Percentiles rank a stretch among this genome's conserved stretches.
These are phyloP conservation scores for Sonneratia caseolaris DNA, from an alignment of 345 rosid genomes.

Conservation along the genomic window DNA sequence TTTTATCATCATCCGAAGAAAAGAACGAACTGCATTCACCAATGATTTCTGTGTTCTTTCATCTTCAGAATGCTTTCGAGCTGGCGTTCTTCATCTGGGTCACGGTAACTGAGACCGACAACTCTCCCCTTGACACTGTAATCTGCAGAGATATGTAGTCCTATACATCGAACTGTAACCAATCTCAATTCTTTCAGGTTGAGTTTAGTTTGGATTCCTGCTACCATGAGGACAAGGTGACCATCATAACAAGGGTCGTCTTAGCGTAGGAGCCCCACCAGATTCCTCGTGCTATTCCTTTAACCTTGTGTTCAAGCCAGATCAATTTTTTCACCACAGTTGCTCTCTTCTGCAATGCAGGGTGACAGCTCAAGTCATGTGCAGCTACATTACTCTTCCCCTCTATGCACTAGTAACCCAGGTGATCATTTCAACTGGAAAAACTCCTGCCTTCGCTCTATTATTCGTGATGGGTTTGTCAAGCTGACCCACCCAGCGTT, in stretches of 20 bases:
- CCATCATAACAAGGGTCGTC: slow-evolving; percentile 35
- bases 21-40: neutral
- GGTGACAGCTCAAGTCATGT: slow-evolving; percentile 25
- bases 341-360: slow-evolving; percentile 14
- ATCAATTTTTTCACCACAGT: neutral
- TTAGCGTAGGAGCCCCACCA: slow-evolving; percentile 45
- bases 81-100: slow-evolving; percentile 62
- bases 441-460: neutral
- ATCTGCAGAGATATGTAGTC: too few species aligned
- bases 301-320: neutral
- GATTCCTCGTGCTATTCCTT: neutral
- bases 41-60: neutral
- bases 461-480: neutral
- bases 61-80: slow-evolving; percentile 69
- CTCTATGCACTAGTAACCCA: slow-evolving; percentile 42
- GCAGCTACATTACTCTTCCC: slow-evolving; percentile 47
- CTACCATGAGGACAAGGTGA: slow-evolving; percentile 34
- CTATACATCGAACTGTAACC: neutral
- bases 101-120: slow-evolving; percentile 31
- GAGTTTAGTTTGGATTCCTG: slow-evolving; percentile 49
- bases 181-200: slow-evolving; percentile 19
- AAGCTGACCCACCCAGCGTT: too few species aligned
- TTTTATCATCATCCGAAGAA: neutral
- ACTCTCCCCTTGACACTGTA: neutral
- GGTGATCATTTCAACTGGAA: slow-evolving; percentile 13